A percentile compares a stretch with the other conserved stretches of the same genome.
Conservation (phyloP, 192 early-diverging fungal genomes). For the Rhizophagus clarus region DNA sequence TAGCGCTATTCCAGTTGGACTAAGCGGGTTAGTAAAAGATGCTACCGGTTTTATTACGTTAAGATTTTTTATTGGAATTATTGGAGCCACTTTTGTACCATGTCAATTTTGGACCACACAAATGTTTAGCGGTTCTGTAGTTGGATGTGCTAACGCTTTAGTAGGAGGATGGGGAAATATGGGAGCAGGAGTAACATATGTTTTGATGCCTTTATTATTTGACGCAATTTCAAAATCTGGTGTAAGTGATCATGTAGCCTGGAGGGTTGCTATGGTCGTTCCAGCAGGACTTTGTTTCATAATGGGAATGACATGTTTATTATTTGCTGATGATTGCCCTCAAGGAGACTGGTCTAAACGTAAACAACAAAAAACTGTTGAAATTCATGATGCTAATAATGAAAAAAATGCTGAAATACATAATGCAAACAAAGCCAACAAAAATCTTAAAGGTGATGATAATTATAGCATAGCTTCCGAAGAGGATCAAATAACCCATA, state of each 20-base stretch:
- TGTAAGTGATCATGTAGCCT: conserved; percentile 42
- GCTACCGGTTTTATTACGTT: conserved; percentile 48
- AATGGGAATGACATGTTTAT: conserved; percentile 36
- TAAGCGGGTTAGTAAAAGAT: conserved; percentile 48
- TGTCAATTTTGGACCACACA: conserved; percentile 72
- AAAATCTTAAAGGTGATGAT: conserved; percentile 21
- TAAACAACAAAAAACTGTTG: background rate
- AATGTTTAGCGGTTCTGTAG: conserved; percentile 56
- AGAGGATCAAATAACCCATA: no score
- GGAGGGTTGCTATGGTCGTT: conserved; percentile 50
- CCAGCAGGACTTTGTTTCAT: conserved; percentile 40
- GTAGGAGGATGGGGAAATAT: conserved; percentile 73
- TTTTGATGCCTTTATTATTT: conserved; percentile 63
- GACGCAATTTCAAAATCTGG: conserved; percentile 35
- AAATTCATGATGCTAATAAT: conserved; percentile 29
- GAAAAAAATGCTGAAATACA: conserved; percentile 37
- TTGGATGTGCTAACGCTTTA: conserved; percentile 70
- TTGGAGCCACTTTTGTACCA: conserved; percentile 69
- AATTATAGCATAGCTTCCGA: conserved; percentile 42
- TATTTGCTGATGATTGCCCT: conserved; percentile 51
- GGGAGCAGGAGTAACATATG: conserved; percentile 64
- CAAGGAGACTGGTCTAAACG: conserved; percentile 37
- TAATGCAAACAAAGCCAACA: conserved; percentile 37
- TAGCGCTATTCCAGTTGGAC: conserved; percentile 56
- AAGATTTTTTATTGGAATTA: conserved; percentile 61